These are phyloP conservation scores for Cercophora newfieldiana DNA, from an alignment of 495 filamentous ascomycete genomes.

Conservation along the genomic window DNA sequence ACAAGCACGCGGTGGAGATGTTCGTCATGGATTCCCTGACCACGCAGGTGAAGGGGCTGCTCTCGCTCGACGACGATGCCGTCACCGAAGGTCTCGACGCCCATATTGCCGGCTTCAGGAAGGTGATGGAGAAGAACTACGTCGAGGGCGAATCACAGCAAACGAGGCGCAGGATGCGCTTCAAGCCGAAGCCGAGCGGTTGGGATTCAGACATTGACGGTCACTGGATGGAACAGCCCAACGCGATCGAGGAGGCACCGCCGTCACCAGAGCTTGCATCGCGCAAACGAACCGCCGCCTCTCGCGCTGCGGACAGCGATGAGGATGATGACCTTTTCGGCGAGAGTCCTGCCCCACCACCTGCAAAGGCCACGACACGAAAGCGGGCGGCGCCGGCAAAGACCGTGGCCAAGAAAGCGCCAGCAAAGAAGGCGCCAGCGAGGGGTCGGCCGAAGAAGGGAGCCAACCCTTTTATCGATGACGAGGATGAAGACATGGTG, in stretches of 20 bases:
- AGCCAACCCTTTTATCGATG: constrained; percentile 55
- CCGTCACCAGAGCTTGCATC: constrained; percentile 44
- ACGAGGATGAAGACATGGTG: constrained; percentile 64
- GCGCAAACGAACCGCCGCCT: constrained; percentile 29
- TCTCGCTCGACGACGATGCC: constrained; percentile 68
- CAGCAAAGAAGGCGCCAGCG: constrained; percentile 40
- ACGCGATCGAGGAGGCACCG: constrained; percentile 57
- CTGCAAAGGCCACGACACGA: constrained; percentile 36
- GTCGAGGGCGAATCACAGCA: constrained; percentile 64
- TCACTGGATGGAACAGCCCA: constrained; percentile 76
- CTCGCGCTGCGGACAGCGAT: constrained; percentile 22
- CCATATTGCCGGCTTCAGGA: constrained; percentile 70
- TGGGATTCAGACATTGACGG: constrained; percentile 92
- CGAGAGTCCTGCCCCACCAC: constrained; percentile 28
- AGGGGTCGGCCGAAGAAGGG: constrained; percentile 42
- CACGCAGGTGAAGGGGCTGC: constrained; percentile 72
- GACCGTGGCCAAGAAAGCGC: constrained; percentile 39
- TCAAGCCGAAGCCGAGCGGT: constrained; percentile 71
- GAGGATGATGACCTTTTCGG: constrained; percentile 47
- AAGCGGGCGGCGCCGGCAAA: no score
- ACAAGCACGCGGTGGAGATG: constrained; percentile 86
- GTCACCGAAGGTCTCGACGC: constrained; percentile 58
- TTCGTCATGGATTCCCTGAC: constrained; percentile 82
- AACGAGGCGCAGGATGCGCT: constrained; percentile 52
- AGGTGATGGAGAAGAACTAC: constrained; percentile 71